Base-by-base conservation (phyloP, 176 grass and related monocot species). In the Phragmites australis region DNA sequence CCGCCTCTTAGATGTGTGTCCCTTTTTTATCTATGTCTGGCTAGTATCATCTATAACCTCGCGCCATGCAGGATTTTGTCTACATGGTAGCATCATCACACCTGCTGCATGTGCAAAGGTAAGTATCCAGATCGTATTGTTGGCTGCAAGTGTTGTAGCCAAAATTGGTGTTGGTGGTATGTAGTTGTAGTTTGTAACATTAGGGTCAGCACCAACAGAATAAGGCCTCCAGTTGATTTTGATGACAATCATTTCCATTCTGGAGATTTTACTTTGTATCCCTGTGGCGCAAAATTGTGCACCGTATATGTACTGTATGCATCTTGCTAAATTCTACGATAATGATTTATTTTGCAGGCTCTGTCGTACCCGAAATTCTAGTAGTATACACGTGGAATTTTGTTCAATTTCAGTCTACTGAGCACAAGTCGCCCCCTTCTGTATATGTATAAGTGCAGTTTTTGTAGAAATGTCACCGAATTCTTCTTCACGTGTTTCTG, bases 1-100 rank as follows among this genome's bases (percentile, higher is more conserved):
- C 68, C n/a, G 15, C 83, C 2, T 55, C 77, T 69, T 98, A 91
- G 75, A 50, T 55, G 23, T 37, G 13, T 57, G n/a, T 5, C 45
- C 0, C 49, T 32, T 22, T 78, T 75, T 17, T 59, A 37, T 84
- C 32, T 74, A 43, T 22, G 52, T 52, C 26, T 12, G 40, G 77
- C 22, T 80, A 42, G 69, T 62, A 46, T 68, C 47, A 15, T 60
- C 49, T 32, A 34, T 42, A 77, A 81, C 34, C 47, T 13, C 3
- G 17, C 9, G 47, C 29, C 22, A 55, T 73, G 74, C 22, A 50
- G 32, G 40, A 64, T 78, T 83, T 71, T 80, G 68, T 74, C 45
- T 67, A 74, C 48, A 15, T 72, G 17, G 68, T 88, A 55, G n/a
- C 74, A 65, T 27, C 30, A 14, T 65, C 48, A 32, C 39, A 71